A percentile compares a stretch with the other conserved stretches of the same genome.
These are phyloP conservation scores for Penium margaritaceum DNA, from an alignment of 139 green algal genomes.

Conservation along the genomic window DNA sequence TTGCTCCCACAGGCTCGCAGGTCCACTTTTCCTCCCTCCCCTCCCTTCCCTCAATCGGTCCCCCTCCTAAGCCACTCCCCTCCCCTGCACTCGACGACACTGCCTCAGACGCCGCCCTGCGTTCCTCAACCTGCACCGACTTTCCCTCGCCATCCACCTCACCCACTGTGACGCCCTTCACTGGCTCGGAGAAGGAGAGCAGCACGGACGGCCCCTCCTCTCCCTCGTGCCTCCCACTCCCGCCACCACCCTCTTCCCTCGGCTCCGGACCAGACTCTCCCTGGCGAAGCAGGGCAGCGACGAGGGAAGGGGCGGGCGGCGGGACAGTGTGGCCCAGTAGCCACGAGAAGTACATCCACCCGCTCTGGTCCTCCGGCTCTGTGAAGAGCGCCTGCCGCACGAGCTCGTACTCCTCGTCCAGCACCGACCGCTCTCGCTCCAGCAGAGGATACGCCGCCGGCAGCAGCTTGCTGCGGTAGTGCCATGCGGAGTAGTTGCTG, in stretches of 20 bases:
- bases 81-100: not conserved
- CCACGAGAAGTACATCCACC: slow-evolving; percentile 92
- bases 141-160: no score
- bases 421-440: not conserved
- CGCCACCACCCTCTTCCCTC: not conserved
- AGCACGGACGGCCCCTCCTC: not conserved
- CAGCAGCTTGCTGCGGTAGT: slow-evolving; percentile 60
- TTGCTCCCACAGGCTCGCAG: no score
- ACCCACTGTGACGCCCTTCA: not conserved
- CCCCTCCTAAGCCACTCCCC: not conserved
- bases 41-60: not conserved
- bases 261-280: not conserved
- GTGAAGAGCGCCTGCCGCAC: slow-evolving; percentile 87
- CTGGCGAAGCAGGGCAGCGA: not conserved
- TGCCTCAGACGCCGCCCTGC: not conserved
- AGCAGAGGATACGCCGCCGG: no score
- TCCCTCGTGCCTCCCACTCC: not conserved
- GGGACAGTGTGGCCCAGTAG: slow-evolving; percentile 37
- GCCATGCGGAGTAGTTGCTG: slow-evolving; percentile 94
- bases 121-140: not conserved
- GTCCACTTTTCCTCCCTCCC: not conserved
- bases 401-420: slow-evolving; percentile 79
- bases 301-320: not conserved
- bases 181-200: slow-evolving; percentile 3
- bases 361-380: slow-evolving; percentile 82